A percentile compares a stretch with the other conserved stretches of the same genome.
Evolutionary conservation across 306 rosid genomes (phyloP).

Genomic region (Prunus mume): DNA sequence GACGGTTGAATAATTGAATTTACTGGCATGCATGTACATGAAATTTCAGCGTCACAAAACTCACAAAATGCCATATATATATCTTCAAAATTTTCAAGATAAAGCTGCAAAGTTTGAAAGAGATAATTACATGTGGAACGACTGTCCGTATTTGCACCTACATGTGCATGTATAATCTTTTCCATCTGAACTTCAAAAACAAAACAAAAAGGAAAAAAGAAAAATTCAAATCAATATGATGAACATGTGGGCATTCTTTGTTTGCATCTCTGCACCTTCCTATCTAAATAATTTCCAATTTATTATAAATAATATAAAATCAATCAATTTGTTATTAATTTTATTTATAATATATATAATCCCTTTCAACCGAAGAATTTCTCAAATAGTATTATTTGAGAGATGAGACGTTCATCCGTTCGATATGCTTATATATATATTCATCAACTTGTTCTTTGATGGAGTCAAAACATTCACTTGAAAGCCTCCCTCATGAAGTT

Average conservation of each 20-base stretch:
- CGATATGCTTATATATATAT: too few species aligned
- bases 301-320: neutral
- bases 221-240: neutral
- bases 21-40: neutral
- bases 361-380: too few species aligned
- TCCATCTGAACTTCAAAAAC: neutral
- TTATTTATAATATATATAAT: neutral
- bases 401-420: too few species aligned
- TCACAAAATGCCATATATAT: neutral
- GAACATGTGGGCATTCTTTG: neutral
- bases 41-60: neutral
- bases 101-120: neutral
- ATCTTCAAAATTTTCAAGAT: neutral
- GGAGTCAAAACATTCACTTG: conserved; percentile 7
- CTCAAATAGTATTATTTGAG: too few species aligned
- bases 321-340: neutral
- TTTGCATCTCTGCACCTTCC: neutral
- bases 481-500: neutral
- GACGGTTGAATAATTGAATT: neutral
- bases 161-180: conserved; percentile 13
- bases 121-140: conserved; percentile 1
- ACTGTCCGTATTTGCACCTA: neutral
- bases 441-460: neutral
- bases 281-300: neutral
- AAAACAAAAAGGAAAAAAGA: neutral